Conservation (phyloP, 495 filamentous ascomycete genomes). For the Apiosordaria backusii region DNA sequence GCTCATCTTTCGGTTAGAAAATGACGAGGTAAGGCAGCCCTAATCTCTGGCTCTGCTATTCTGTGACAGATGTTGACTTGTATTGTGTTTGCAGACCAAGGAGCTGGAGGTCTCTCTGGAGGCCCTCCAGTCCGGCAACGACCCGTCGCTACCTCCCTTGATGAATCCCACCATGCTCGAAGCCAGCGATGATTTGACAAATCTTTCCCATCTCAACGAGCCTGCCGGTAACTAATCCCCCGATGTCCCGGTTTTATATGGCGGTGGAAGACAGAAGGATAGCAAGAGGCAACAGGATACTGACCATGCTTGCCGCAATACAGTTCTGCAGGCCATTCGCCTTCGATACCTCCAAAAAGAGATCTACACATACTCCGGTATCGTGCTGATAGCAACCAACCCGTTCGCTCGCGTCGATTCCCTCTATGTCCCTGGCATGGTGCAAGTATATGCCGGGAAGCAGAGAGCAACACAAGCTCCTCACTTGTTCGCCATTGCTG, state of each 20-base stretch:
- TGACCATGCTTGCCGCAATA: slow-evolving; percentile 31
- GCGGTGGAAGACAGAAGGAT: not conserved
- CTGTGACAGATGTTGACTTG: slow-evolving; percentile 25
- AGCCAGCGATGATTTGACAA: slow-evolving; percentile 97
- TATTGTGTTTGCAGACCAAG: slow-evolving; percentile 55
- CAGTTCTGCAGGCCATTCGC: slow-evolving; percentile 95
- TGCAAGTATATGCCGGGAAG: slow-evolving; percentile 97
- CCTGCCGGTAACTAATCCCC: slow-evolving; percentile 71
- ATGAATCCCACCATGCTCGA: slow-evolving; percentile 99
- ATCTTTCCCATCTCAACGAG: slow-evolving; percentile 96
- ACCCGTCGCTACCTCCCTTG: slow-evolving; percentile 79
- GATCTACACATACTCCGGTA: slow-evolving; percentile 99
- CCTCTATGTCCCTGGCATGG: slow-evolving; percentile 97
- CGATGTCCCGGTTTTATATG: slow-evolving; percentile 1
- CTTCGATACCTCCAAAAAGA: slow-evolving; percentile 98
- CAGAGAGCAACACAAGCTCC: slow-evolving; percentile 94
- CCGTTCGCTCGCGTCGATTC: slow-evolving; percentile 97
- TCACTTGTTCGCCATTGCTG: slow-evolving; percentile 97
- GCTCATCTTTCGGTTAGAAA: slow-evolving; percentile 80
- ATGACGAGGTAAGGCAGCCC: slow-evolving; percentile 73
- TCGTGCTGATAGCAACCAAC: slow-evolving; percentile 97
- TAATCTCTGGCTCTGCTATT: slow-evolving; percentile 15
- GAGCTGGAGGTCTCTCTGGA: slow-evolving; percentile 75
- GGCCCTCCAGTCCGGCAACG: slow-evolving; percentile 63
- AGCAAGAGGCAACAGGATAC: slow-evolving; percentile 18